Evolutionary conservation across 495 filamentous ascomycete species (phyloP).

Genomic region (Chaetomium fimeti): DNA sequence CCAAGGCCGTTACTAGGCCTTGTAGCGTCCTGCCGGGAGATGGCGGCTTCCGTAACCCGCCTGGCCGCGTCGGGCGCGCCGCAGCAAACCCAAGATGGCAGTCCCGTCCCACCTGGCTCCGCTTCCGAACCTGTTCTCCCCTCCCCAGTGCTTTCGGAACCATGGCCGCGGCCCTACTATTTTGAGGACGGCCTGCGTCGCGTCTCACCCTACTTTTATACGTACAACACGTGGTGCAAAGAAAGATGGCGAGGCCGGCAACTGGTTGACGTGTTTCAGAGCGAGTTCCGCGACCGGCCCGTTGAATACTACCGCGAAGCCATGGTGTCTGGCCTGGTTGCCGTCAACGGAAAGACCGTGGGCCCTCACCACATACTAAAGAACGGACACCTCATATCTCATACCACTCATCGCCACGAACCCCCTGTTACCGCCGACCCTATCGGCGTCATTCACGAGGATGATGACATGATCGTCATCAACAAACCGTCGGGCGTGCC

Average conservation of each 20-base stretch:
- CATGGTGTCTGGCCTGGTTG: slow-evolving; percentile 71
- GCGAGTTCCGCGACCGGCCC: slow-evolving; percentile 84
- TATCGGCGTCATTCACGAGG: slow-evolving; percentile 82
- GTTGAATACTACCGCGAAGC: slow-evolving; percentile 83
- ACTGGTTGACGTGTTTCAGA: slow-evolving; percentile 75
- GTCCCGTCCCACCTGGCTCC: neutral
- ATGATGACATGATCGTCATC: slow-evolving; percentile 88
- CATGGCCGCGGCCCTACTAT: slow-evolving; percentile 71
- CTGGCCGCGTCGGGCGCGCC: slow-evolving; percentile 2
- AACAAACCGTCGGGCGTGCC: slow-evolving; percentile 95
- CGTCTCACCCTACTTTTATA: slow-evolving; percentile 86
- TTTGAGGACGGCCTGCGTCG: slow-evolving; percentile 76
- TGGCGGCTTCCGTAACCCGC: slow-evolving; percentile 6
- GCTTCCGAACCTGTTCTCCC: slow-evolving; percentile 1
- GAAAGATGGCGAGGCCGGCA: slow-evolving; percentile 77
- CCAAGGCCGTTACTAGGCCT: neutral
- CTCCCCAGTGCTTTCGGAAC: slow-evolving; percentile 53
- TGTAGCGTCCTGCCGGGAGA: slow-evolving; percentile 8
- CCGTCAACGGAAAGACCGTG: slow-evolving; percentile 66
- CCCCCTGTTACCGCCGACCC: slow-evolving; percentile 81
- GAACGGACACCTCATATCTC: slow-evolving; percentile 75
- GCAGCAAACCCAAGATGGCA: neutral
- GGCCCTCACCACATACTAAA: slow-evolving; percentile 47
- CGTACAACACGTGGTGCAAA: slow-evolving; percentile 92
- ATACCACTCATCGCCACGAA: slow-evolving; percentile 94